Conservation (phyloP, 768 basidiomycete species). For the Rhizopogon sp. region DNA sequence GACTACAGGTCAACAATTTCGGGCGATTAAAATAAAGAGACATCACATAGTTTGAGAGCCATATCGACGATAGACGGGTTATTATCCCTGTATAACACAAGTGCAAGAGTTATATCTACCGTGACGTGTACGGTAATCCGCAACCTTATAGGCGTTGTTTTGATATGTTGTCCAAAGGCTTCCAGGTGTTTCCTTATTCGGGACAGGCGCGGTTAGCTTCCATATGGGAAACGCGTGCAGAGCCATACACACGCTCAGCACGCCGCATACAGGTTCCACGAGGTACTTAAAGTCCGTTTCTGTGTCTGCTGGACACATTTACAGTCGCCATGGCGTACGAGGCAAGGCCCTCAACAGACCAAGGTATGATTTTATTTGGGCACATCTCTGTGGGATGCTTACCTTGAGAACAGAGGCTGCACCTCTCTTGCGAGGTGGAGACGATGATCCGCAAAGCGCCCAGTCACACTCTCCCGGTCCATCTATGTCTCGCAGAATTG, state of each 20-base stretch:
- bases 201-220: not conserved
- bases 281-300: conserved; percentile 23
- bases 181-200: not conserved
- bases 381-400: not conserved
- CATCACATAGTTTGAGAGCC: not conserved
- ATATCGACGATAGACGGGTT: not conserved
- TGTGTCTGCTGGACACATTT: conserved; percentile 1
- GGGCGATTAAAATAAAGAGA: not conserved
- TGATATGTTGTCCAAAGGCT: conserved; percentile 12
- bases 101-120: not conserved
- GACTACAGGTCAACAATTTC: not conserved
- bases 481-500: conserved; percentile 29
- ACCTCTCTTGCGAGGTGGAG: conserved; percentile 52
- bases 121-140: too few relatives aligned
- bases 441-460: conserved; percentile 22
- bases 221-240: conserved; percentile 17
- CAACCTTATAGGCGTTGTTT: conserved; percentile 10
- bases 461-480: conserved; percentile 33
- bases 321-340: conserved; percentile 49
- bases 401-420: conserved; percentile 47
- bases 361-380: conserved; percentile 32
- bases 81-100: not conserved
- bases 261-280: conserved; percentile 12
- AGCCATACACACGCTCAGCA: conserved; percentile 17
- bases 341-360: conserved; percentile 50